Base-by-base conservation (phyloP, 2,329 filamentous ascomycete species). In the Cytospora piceicola region DNA sequence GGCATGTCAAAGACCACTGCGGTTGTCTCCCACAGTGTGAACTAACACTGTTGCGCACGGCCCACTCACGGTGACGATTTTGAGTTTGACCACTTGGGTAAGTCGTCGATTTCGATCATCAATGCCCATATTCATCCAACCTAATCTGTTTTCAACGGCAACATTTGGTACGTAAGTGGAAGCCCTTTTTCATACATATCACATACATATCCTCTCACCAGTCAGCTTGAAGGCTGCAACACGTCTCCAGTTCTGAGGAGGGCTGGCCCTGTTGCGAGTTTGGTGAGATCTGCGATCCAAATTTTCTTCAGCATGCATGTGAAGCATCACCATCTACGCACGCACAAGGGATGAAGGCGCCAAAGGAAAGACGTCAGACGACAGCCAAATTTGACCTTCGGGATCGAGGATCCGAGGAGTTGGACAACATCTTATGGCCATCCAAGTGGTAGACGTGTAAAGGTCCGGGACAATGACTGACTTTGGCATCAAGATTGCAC, bases 41-140 rank as follows among this genome's bases (percentile, higher is more conserved):
- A 54, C 9, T 24, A 49, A n/a, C 46, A 8, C 29, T 36, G 24
- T n/a, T 11, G 14, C 36, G 60, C 60, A 63, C 60, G 53, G 60
- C 32, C 60, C 39, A 3, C 4, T 29, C 15, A 24, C 17, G n/a
- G 32, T 36, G 20, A 49, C 9, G 22, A 49, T 12, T 24, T 24
- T 22, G 46, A 49, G n/a, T 14, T 49, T 49, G 46, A 49, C 46
- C n/a, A 49, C 8, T 24, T 4, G n/a, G 9, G 12, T 24, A 14
- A 8, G n/a, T 49, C n/a, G 11, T 49, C 22, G 11, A 49, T n/a
- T 49, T 49, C 12, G 9, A 49, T 24, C 46, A 49, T 49, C 46
- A 42, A 42, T 22, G 4, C 4, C 3, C n/a, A 49, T 22, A 2
- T 11, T 49, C 11, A 49, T 49, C 11, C n/a, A 14, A 8, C 3